Evolutionary conservation across 176 grass and related monocot genomes (phyloP).

Genomic region (Oryza nivara): DNA sequence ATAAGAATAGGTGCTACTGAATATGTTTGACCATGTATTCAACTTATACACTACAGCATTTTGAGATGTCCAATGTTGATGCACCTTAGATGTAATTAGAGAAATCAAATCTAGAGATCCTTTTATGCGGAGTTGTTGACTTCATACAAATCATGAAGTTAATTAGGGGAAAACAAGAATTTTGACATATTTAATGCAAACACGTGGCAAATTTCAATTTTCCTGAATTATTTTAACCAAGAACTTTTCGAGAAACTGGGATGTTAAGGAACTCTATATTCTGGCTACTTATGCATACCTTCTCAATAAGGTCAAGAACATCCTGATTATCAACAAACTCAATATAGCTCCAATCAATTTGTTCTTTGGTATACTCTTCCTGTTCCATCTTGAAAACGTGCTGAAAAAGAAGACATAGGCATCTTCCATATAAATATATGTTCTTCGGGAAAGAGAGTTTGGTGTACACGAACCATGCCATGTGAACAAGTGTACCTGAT

Average conservation of each 20-base stretch:
- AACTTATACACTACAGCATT: conserved; percentile 6
- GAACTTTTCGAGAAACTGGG: neutral
- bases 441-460: conserved; percentile 29
- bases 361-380: conserved; percentile 99
- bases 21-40: conserved; percentile 4
- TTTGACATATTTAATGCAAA: neutral
- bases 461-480: conserved; percentile 37
- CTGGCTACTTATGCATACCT: conserved; percentile 50
- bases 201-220: neutral
- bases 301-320: conserved; percentile 99
- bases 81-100: conserved; percentile 20
- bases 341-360: conserved; percentile 99
- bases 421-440: conserved; percentile 41
- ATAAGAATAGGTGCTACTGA: neutral
- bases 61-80: neutral
- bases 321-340: conserved; percentile 99
- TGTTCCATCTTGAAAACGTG: conserved; percentile 99
- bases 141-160: neutral
- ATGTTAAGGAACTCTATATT: neutral
- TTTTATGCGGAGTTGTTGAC: conserved; percentile 6
- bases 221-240: neutral
- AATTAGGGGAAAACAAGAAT: neutral
- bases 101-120: conserved; percentile 12
- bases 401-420: conserved; percentile 62
- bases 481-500: conserved; percentile 69